phyloP scores from a whole-genome alignment of 208 protist genomes.

The Porcisia deanei region DNA sequence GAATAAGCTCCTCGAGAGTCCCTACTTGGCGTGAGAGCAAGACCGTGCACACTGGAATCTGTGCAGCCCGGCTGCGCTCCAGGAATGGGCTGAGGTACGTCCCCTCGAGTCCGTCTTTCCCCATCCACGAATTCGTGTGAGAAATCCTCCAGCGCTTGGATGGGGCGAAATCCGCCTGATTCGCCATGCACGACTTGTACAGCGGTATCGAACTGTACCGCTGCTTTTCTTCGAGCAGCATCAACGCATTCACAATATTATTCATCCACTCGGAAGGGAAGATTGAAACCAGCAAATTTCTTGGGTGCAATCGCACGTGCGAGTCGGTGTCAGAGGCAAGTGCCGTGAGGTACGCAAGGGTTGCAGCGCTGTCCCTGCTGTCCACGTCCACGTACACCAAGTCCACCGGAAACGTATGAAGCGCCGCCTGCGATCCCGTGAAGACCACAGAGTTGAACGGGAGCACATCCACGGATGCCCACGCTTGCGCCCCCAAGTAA shows the following conservation, averaged over 20 bases:
- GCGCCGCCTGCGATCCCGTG: background rate
- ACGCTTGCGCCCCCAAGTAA: background rate
- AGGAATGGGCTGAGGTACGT: conserved; percentile 3
- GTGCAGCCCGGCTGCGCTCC: background rate
- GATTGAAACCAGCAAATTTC: conserved; percentile 32
- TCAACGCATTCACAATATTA: conserved; percentile 9
- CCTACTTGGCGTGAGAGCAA: conserved; percentile 13
- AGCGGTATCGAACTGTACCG: conserved; percentile 21
- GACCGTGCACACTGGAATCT: conserved; percentile 11
- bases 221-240: conserved; percentile 2
- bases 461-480: background rate
- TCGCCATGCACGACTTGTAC: background rate
- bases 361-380: conserved; percentile 29
- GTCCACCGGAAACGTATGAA: conserved; percentile 26
- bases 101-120: background rate
- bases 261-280: conserved; percentile 34
- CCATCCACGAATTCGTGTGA: background rate
- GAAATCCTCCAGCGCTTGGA: background rate
- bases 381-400: conserved; percentile 45
- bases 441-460: conserved; percentile 9
- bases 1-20: conserved; percentile 4
- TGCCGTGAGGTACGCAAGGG: conserved; percentile 25
- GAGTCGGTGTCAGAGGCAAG: background rate
- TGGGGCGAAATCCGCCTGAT: background rate
- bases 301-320: background rate